Conservation (phyloP, 495 filamentous ascomycete species). For the Tetracladium setigerum region DNA sequence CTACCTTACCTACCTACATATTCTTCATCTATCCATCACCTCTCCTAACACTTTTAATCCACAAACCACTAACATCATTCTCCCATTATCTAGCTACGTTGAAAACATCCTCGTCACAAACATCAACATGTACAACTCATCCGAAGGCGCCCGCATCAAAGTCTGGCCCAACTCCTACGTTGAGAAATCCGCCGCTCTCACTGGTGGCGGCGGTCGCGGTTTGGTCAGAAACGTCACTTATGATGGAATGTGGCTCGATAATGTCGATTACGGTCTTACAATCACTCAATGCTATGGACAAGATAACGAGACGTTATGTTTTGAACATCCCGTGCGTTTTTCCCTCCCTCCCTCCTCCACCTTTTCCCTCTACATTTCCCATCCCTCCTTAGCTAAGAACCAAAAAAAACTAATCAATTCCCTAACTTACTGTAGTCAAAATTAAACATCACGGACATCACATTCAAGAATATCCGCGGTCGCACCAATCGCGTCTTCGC, state of each 20-base stretch:
- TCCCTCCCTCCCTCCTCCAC: constrained; percentile 31
- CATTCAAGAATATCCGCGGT: constrained; percentile 41
- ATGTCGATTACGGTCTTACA: constrained; percentile 55
- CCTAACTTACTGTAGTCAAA: too few relatives aligned
- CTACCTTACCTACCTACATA: too few relatives aligned
- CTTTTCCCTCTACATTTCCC: constrained; percentile 42
- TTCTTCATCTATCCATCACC: too few relatives aligned
- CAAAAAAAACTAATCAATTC: too few relatives aligned
- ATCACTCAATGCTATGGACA: constrained; percentile 59
- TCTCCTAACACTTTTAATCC: too few relatives aligned
- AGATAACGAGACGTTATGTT: constrained; percentile 49
- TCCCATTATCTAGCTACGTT: constrained; percentile 47
- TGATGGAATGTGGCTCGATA: constrained; percentile 42
- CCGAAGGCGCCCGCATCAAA: constrained; percentile 60
- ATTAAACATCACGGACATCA: constrained; percentile 20
- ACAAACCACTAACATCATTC: not conserved
- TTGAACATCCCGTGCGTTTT: constrained; percentile 37
- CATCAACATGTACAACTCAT: constrained; percentile 55
- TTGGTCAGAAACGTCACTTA: constrained; percentile 39
- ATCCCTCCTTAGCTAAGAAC: too few relatives aligned
- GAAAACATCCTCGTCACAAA: constrained; percentile 56
- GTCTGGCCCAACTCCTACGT: constrained; percentile 51
- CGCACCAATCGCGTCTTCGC: constrained; percentile 41
- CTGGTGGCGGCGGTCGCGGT: constrained; percentile 51
- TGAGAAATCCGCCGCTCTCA: constrained; percentile 41